Evolutionary conservation across 768 basidiomycete genomes (phyloP).

Genomic region (Leccinellum luteum): DNA sequence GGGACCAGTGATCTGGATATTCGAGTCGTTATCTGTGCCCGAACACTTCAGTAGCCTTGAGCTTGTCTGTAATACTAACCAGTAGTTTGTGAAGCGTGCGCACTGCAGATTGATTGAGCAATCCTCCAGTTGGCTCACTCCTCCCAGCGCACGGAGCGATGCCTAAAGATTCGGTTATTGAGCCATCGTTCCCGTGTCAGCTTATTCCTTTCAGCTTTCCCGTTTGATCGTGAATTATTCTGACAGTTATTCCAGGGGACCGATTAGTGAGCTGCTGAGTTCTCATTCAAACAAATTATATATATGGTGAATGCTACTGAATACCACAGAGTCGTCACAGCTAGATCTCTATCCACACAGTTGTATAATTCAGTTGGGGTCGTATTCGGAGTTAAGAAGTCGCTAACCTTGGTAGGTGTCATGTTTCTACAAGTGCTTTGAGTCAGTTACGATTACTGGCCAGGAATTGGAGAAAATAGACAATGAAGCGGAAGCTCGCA

Average conservation of each 20-base stretch:
- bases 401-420: constrained; percentile 67
- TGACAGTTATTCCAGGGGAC: constrained; percentile 44
- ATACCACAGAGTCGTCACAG: constrained; percentile 68
- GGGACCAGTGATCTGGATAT: too few relatives aligned
- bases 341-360: constrained; percentile 74
- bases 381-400: constrained; percentile 81
- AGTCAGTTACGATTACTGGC: background rate
- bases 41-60: too few relatives aligned
- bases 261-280: constrained; percentile 62
- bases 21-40: too few relatives aligned
- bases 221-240: constrained; percentile 1
- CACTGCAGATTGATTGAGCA: too few relatives aligned
- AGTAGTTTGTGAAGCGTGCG: too few relatives aligned
- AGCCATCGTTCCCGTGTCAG: constrained; percentile 60
- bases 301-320: constrained; percentile 69
- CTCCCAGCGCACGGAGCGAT: too few relatives aligned
- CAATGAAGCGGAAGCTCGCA: constrained; percentile 51
- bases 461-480: constrained; percentile 54
- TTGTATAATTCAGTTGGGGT: constrained; percentile 70
- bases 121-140: too few relatives aligned
- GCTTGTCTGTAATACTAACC: too few relatives aligned
- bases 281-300: constrained; percentile 76
- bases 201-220: constrained; percentile 50
- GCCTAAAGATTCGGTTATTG: constrained; percentile 67
- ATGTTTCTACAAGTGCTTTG: background rate